Base-by-base conservation (phyloP, 352 stramenopile species). In the Globisporangium mamillatum region DNA sequence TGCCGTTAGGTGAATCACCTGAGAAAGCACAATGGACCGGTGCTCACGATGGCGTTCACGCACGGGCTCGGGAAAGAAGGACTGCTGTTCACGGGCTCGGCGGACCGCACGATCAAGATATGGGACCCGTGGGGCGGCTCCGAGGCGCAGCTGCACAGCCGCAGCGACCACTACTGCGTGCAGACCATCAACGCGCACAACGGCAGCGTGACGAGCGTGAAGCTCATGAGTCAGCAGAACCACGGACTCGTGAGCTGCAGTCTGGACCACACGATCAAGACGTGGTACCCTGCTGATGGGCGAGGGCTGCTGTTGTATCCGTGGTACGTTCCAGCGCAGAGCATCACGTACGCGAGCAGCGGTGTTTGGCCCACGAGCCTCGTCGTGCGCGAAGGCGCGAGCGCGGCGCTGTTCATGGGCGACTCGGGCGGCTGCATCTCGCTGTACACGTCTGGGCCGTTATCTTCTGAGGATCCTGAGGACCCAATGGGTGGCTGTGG, bases 191-290 rank as follows among this genome's bases (percentile, higher is more conserved):
- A 68, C 22, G 80, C 75, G 1, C 86, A 94, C 64, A 58, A 71
- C 22, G 78, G 82, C 9, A 89, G 76, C 57, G 72, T 94, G 56
- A 81, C 79, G 24, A 75, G 74, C 24, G 27, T 94, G 44, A 72
- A 74, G 60, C 60, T 90, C 4, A 61, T 90, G 54, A 65, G 72
- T 0, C 75, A 87, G 55, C 79, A 82, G 34, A 76, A 77, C 14
- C 64, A 84, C 61, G 82, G 69, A 0, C 71, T 93, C n/a, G 74
- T 91, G 32, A 93, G 80, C 72, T 89, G 81, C 66, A 92, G 82
- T 52, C 65, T 90, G 18, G 86, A 93, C 64, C 79, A 78, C 20
- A 89, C 82, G 0, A 80, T 93, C 60, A 87, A 81, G 62, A 80
- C 88, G 6, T 94, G 86, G 86, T 80, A 82, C 63, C 75, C 79